phyloP scores from a whole-genome alignment of 208 protist genomes.

The Angomonas desouzai region DNA sequence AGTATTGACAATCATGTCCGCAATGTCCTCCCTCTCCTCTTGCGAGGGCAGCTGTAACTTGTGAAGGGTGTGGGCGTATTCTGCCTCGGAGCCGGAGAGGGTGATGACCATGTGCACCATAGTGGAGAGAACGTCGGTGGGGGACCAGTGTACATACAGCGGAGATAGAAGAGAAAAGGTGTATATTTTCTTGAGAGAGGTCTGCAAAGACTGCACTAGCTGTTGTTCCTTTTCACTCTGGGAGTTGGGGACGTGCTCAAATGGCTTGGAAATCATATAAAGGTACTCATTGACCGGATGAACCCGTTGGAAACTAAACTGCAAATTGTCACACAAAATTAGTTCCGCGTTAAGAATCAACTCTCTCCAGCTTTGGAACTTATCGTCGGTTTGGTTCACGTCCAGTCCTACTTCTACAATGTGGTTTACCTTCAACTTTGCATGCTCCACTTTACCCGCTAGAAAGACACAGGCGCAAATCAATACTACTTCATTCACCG shows the following conservation, averaged over 20 bases:
- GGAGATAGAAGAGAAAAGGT: slow-evolving; percentile 72
- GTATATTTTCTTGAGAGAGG: slow-evolving; percentile 52
- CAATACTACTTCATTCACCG: slow-evolving; percentile 67
- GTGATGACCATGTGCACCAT: slow-evolving; percentile 50
- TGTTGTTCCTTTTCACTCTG: slow-evolving; percentile 14
- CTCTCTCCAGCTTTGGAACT: slow-evolving; percentile 45
- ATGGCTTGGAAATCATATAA: slow-evolving; percentile 31
- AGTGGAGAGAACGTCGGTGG: slow-evolving; percentile 38
- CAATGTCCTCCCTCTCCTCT: slow-evolving; percentile 53
- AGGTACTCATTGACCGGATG: slow-evolving; percentile 47
- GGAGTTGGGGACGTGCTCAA: background rate
- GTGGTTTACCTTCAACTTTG: slow-evolving; percentile 56
- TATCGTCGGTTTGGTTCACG: slow-evolving; percentile 30
- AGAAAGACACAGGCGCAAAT: slow-evolving; percentile 78
- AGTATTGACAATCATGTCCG: slow-evolving; percentile 65
- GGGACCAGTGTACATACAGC: slow-evolving; percentile 40
- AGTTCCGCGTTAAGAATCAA: slow-evolving; percentile 74
- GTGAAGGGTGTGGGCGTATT: slow-evolving; percentile 13
- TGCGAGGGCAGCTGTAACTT: slow-evolving; percentile 21
- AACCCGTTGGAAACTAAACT: slow-evolving; percentile 78
- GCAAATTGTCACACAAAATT: slow-evolving; percentile 62
- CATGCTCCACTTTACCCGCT: slow-evolving; percentile 83
- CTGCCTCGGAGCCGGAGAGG: slow-evolving; percentile 21
- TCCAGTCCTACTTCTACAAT: slow-evolving; percentile 66
- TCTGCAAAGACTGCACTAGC: slow-evolving; percentile 25